Base-by-base conservation (phyloP, 345 rosid genomes). In the Gossypium raimondii region DNA sequence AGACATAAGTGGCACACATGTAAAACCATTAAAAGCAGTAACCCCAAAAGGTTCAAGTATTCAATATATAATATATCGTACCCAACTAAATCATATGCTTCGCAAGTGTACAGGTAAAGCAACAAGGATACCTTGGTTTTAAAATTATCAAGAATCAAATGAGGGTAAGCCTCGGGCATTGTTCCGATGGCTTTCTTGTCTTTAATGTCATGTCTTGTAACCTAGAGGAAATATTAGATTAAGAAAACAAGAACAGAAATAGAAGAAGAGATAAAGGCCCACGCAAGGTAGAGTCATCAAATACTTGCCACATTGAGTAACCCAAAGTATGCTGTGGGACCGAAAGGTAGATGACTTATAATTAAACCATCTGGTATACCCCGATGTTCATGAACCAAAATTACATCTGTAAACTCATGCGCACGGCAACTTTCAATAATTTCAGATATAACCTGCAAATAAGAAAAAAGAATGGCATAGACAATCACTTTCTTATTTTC, bases 251-350 rank as follows among this genome's bases (percentile, higher is more conserved):
- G 43, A 57, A 58, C 22, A 11, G 51, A 70, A 60, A 66, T 70
- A 63, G 17, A 53, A 47, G 25, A 72, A 22, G 73, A 64, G 74
- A 25, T 25, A 72, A 66, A 27, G 58, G 55, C 11, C 7, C 27
- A 34, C 18, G 61, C 29, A 52, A 41, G 14, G 8, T 14, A 68
- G 48, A 34, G 75, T 9, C 52, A 72, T 58, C 56, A 76, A 76
- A 16, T 83, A 91, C 95, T 74, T 85, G 84, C 97, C 86, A 95
- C 98, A 81, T 93, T 93, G 78, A 80, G 90, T 75, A 95, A 81
- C 72, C 88, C 87, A 89, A 93, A 93, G 86, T 88, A 90, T 53
- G 99, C 97, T 66, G 99, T 93, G 43, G 99, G 99, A 76, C 98
- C 98, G 80, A 86, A 93, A 38, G 99, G 98, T 66, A 95, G 85